A percentile compares a stretch with the other conserved stretches of the same genome.
phyloP scores from a whole-genome alignment of 176 grass and related monocot genomes.

The Juncus inflexus region DNA sequence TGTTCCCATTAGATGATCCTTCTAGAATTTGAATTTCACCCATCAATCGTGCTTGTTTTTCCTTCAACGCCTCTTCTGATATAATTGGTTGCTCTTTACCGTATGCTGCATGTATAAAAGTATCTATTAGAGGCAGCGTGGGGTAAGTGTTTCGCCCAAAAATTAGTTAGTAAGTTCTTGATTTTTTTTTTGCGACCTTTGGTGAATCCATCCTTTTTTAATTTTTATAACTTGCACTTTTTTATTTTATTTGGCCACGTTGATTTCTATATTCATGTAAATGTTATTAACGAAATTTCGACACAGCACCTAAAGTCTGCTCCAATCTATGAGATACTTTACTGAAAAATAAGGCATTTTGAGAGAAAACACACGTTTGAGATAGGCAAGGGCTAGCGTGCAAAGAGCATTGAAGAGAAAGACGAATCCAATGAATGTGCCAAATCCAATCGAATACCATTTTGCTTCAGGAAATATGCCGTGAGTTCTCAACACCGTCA shows the following conservation, averaged over 20 bases:
- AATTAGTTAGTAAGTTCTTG: no score
- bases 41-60: conserved; percentile 73
- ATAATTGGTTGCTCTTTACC: conserved; percentile 50
- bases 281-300: no score
- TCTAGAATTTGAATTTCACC: conserved; percentile 57
- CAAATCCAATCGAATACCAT: conserved; percentile 83
- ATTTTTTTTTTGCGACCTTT: no score
- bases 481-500: conserved; percentile 39
- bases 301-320: no score
- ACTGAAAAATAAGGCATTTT: conserved; percentile 8
- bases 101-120: conserved; percentile 42
- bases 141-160: no score
- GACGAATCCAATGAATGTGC: conserved; percentile 64
- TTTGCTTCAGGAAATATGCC: conserved; percentile 66
- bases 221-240: no score
- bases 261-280: no score
- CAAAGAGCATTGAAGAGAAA: conserved; percentile 78
- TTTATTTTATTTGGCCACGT: conserved; percentile 22
- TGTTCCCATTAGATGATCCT: conserved; percentile 31
- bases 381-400: conserved; percentile 54
- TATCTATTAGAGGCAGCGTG: conserved; percentile 22
- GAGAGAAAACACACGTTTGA: conserved; percentile 55
- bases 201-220: no score
- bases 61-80: conserved; percentile 65
- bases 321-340: no score